Conservation (phyloP, 495 filamentous ascomycete species). For the Penicillium cosmopolitanum region DNA sequence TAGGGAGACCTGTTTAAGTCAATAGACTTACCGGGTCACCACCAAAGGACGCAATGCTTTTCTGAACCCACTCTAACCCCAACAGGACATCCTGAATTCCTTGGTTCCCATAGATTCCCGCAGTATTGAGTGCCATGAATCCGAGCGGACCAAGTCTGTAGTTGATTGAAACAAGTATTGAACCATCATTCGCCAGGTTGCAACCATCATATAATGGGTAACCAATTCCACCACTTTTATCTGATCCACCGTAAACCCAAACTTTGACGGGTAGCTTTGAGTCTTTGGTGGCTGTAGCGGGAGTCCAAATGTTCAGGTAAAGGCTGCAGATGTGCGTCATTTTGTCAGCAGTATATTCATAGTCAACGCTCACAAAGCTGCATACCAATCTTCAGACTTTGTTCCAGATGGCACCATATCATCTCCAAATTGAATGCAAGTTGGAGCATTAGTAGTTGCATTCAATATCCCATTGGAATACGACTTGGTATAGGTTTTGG, state of each 20-base stretch:
- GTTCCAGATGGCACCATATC: not conserved
- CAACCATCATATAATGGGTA: constrained; percentile 45
- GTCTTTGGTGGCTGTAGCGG: constrained; percentile 35
- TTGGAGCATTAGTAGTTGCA: not conserved
- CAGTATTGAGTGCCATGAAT: constrained; percentile 31
- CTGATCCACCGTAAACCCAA: constrained; percentile 44
- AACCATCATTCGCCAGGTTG: constrained; percentile 35
- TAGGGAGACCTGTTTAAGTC: not conserved
- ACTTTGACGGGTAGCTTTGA: constrained; percentile 46
- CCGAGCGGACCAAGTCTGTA: constrained; percentile 42
- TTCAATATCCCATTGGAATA: not conserved
- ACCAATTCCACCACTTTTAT: constrained; percentile 20
- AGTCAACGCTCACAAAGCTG: no score
- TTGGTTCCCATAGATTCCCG: constrained; percentile 33
- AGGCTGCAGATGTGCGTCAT: constrained; percentile 5
- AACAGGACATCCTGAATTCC: constrained; percentile 32
- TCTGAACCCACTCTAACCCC: constrained; percentile 35
- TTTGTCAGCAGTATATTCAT: no score
- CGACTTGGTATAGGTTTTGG: not conserved
- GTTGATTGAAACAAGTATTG: constrained; percentile 47
- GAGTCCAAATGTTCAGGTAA: constrained; percentile 32
- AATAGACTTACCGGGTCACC: constrained; percentile 29
- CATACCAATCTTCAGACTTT: no score
- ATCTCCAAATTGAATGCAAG: not conserved
- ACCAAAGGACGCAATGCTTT: constrained; percentile 37